Evolutionary conservation across 495 filamentous ascomycete species (phyloP), one percentile per base, ranked within the genome.

Genomic region (Neurospora sp.): DNA sequence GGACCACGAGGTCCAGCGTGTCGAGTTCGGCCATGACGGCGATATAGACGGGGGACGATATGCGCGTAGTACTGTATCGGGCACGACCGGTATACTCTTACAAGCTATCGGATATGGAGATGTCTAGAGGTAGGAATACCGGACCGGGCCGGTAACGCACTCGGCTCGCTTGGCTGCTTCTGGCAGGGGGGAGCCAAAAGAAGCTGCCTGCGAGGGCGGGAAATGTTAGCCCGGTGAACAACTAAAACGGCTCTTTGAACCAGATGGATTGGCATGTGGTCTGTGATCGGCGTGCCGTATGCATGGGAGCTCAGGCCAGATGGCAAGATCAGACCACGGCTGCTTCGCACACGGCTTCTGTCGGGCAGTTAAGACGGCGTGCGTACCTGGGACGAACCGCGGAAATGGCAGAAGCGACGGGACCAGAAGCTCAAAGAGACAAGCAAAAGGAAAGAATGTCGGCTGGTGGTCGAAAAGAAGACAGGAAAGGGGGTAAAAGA

Each of bases 1-100:
- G 92, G 86, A 99, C 96, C 76, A 96, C 81, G 73, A 98, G 84
- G 86, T 99, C 96, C 83, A 98, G 85, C 5, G 93, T 97, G 79
- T 99, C 96, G 78, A 99, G 91, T 87, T 97, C 93, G 74, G 94
- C 92, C 96, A 99, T 99, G 69, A 78, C 71, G 76, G 73, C 65
- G 53, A 39, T 40, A 46, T 39, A n/a, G 3, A 42, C 38, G 8
- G 68, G 68, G 38, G 14, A 6, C 6, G 35, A 37, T 39, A 44
- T 41, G n/a, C 31, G 68, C 38, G 68, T 11, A 16, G 31, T 20
- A 20, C 20, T 14, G 68, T 4, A 38, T 14, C 12, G 12, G 53
- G 53, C 14, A 65, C 27, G 12, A 65, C 27, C 53, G 27, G 53
- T 65, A 37, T 35, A 65, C 14, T 35, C 7, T 65, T 65, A 35